Conservation (phyloP, 768 basidiomycete species). For the Naganishia friedmannii region DNA sequence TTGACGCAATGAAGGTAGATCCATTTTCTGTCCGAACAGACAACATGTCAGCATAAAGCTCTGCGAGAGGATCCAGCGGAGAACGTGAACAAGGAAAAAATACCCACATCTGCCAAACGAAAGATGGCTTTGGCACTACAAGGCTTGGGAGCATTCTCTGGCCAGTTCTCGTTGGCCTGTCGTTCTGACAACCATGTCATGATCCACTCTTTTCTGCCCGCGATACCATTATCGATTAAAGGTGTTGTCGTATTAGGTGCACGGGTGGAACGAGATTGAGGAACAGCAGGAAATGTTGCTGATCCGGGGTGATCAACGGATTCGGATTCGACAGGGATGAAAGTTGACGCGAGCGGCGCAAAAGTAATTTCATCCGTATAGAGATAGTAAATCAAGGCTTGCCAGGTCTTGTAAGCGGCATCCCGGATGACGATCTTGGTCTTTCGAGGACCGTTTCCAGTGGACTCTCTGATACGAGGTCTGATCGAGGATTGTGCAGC, state of each 20-base stretch:
- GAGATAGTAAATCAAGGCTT: conserved; percentile 72
- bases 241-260: conserved; percentile 2
- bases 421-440: conserved; percentile 60
- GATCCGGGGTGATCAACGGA: conserved; percentile 28
- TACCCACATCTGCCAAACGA: conserved; percentile 73
- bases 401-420: conserved; percentile 64
- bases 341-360: conserved; percentile 63
- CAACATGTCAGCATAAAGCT: background rate
- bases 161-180: conserved; percentile 11
- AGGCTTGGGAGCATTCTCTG: conserved; percentile 57
- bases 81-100: background rate
- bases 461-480: background rate
- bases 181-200: conserved; percentile 61
- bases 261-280: conserved; percentile 5
- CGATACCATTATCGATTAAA: conserved; percentile 33
- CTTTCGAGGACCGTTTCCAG: conserved; percentile 57
- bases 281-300: background rate
- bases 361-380: conserved; percentile 83
- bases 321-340: conserved; percentile 45
- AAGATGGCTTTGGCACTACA: conserved; percentile 84
- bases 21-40: conserved; percentile 60
- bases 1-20: conserved; percentile 68
- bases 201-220: conserved; percentile 66
- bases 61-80: background rate
- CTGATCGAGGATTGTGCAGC: background rate